Base-by-base conservation (phyloP, 2,329 filamentous ascomycete genomes). In the Paracamarosporium sp. region DNA sequence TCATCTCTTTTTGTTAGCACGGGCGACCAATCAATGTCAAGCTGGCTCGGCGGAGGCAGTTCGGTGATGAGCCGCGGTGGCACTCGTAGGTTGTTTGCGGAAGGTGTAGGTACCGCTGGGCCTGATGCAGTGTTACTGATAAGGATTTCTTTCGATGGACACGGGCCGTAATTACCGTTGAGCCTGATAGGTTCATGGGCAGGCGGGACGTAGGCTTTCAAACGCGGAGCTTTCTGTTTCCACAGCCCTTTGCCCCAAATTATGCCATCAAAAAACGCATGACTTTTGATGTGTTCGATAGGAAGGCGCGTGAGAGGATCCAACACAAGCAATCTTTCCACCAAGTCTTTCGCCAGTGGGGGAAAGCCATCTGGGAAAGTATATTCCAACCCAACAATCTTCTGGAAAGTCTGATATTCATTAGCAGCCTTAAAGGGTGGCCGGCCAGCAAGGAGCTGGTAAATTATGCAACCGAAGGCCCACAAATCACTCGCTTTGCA, bases 11-110 rank as follows among this genome's bases (percentile, higher is more conserved):
- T 88, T 9, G 91, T 97, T 54, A 99, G 81, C 4, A 99, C 93
- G 0, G 95, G 95, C 0, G 94, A 97, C 95, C 95, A 99, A 78
- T 99, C 95, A 56, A 99, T 96, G 72, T 99, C 95, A 25, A 99
- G 82, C 75, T 98, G 95, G 50, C 91, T 97, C 0, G 95, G 95
- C n/a, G 95, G 94, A 15, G 95, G 93, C 9, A 99, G 83, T 76
- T 99, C 95, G 1, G 95, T 98, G 59, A 99, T 96, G 59, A 97
- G 88, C 60, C 93, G 64, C 30, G 74, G 73, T 30, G 93, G 90
- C 9, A 86, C 84, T 54, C 92, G 69, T 53, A 70, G 50, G 51
- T 67, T 71, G 28, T 64, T 64, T 30, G 61, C 58, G n/a, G 63
- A 40, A 31, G 64, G 27, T 52, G 64, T 61, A 44, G 65, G 65